Evolutionary conservation across 2,329 filamentous ascomycete genomes (phyloP).

Genomic region (Pseudogymnoascus sp.): DNA sequence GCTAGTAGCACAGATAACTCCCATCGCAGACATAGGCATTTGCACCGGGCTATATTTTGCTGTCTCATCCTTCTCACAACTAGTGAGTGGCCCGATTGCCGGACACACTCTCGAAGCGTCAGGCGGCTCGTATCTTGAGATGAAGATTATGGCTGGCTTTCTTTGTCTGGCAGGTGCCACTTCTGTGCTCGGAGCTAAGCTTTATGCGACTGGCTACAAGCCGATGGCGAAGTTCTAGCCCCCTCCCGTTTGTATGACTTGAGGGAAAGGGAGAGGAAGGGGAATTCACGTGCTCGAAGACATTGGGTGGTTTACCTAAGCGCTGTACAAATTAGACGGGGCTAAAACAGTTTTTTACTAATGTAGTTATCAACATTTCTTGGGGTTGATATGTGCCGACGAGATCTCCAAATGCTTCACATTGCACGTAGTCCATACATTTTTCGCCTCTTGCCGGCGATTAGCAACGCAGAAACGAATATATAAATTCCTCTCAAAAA

Average conservation of each 20-base stretch:
- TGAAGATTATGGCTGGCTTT: constrained; percentile 2
- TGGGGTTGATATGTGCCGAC: too few relatives aligned
- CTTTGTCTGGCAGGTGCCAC: constrained; percentile 2
- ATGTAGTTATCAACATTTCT: too few relatives aligned
- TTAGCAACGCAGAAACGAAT: too few relatives aligned
- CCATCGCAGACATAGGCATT: constrained; percentile 58
- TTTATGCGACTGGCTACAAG: background rate
- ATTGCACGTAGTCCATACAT: too few relatives aligned
- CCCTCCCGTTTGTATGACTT: background rate
- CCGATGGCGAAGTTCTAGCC: background rate
- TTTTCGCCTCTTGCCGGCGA: too few relatives aligned
- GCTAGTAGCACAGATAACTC: constrained; percentile 58
- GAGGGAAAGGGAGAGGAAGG: background rate
- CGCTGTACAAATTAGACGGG: background rate
- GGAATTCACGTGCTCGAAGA: background rate
- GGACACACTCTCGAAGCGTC: constrained; percentile 44
- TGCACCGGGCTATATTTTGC: constrained; percentile 56
- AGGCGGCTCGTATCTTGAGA: background rate
- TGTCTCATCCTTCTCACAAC: constrained; percentile 50
- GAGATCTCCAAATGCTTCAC: too few relatives aligned
- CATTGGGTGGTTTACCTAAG: background rate
- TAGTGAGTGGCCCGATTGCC: constrained; percentile 57
- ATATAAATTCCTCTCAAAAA: too few relatives aligned
- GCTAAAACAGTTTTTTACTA: too few relatives aligned
- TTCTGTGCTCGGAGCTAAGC: background rate